Conservation (phyloP, 768 basidiomycete species). For the Tulasnella sp. region DNA sequence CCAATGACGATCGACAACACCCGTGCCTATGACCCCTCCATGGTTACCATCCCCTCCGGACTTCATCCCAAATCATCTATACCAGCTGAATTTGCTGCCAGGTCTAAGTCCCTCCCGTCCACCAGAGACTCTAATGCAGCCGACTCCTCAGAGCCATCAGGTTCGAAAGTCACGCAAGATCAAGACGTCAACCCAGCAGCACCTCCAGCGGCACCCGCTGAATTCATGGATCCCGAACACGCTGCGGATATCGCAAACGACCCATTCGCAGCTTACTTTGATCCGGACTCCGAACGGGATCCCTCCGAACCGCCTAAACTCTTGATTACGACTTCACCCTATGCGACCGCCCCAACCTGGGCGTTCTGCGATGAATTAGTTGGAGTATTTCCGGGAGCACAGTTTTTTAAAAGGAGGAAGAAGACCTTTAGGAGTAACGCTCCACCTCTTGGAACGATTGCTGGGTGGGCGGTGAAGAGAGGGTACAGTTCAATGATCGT, state of each 20-base stretch:
- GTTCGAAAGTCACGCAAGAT: neutral
- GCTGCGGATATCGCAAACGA: constrained; percentile 64
- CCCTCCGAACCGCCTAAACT: constrained; percentile 67
- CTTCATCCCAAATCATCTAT: constrained; percentile 21
- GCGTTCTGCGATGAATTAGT: constrained; percentile 89
- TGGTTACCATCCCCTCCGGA: constrained; percentile 44
- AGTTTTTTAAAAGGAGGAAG: constrained; percentile 78
- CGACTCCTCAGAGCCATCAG: neutral
- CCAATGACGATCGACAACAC: constrained; percentile 91
- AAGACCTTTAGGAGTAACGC: constrained; percentile 49
- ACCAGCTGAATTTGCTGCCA: neutral
- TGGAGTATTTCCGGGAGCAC: constrained; percentile 84
- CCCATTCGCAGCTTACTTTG: constrained; percentile 73
- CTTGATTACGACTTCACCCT: constrained; percentile 82
- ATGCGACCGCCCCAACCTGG: constrained; percentile 81
- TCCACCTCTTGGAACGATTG: constrained; percentile 83
- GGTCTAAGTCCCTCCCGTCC: constrained; percentile 13
- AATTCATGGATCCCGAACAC: constrained; percentile 44
- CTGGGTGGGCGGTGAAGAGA: constrained; percentile 85
- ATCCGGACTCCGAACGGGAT: constrained; percentile 36
- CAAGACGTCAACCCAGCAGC: neutral
- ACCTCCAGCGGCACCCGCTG: neutral
- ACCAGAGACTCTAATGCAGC: constrained; percentile 2
- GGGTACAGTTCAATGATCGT: constrained; percentile 85
- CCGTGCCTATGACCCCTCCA: constrained; percentile 70